Base-by-base conservation (phyloP, 306 rosid species). In the Malus orientalis region DNA sequence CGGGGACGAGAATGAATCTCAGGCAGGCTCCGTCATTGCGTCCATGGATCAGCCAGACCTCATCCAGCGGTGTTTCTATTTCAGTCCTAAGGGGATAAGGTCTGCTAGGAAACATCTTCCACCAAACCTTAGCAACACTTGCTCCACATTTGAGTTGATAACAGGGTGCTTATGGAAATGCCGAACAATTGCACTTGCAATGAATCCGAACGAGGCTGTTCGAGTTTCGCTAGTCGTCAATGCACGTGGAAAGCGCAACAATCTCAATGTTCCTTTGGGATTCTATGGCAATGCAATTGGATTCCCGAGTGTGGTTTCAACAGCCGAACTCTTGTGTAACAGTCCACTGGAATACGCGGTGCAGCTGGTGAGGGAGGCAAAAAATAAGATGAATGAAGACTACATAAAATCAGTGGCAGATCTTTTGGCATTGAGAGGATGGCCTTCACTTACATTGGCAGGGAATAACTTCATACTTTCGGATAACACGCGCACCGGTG, bases 261-360 rank as follows among this genome's bases (percentile, higher is more conserved):
- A n/a, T 30, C 14, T 36, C 2, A 6, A 3, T 5, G 10, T 77
- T 3, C 83, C 84, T 0, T 4, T 9, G 1, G 86, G 89, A 1
- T 85, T 74, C 59, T 85, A 85, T 4, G 86, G 86, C 3, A 82
- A 82, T 3, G 74, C 76, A 0, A 0, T 79, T 0, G 84, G 60
- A 6, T 40, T 4, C 22, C 76, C 89, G 0, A 54, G 58, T 2
- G 80, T 33, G 2, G 6, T 76, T 27, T 11, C 84, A 3, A 70
- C 67, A 0, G 74, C 74, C 0, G 30, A 36, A 0, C 57, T 22
- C 44, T 18, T 85, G 0, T 47, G 62, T 8, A 32, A 33, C 0
- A 74, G 27, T 20, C 74, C 84, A 0, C n/a, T 85, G 4, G 66
- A 65, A 8, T 82, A 82, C 1, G 84, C 82, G 7, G 36, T 33